Conservation (phyloP, 108 stramenopile species). For the Nannochloropsis gaditana region DNA sequence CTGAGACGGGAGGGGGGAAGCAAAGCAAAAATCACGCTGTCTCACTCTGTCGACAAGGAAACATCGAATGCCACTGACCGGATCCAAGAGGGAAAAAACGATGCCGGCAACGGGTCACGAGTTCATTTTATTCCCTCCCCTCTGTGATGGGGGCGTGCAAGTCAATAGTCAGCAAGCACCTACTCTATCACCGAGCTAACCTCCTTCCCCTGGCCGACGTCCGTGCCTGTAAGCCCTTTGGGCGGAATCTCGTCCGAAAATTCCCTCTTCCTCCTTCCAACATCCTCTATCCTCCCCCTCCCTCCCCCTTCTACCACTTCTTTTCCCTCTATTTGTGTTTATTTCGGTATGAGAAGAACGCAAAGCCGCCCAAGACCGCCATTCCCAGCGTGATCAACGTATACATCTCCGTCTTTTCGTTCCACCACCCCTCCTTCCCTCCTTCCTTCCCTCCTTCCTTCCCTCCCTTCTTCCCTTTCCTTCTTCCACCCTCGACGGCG, state of each 20-base stretch:
- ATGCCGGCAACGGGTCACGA: too few relatives aligned
- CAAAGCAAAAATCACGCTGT: too few relatives aligned
- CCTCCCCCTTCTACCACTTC: not conserved
- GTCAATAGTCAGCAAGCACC: too few relatives aligned
- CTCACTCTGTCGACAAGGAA: too few relatives aligned
- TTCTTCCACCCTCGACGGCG: not conserved
- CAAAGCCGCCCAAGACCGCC: not conserved
- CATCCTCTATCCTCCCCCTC: not conserved
- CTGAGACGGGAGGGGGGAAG: too few relatives aligned
- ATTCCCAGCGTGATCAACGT: not conserved
- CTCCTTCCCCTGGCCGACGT: too few relatives aligned
- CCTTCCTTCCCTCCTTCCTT: not conserved
- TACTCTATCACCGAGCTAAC: too few relatives aligned
- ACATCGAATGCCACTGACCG: too few relatives aligned
- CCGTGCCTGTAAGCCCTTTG: too few relatives aligned
- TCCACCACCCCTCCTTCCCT: conserved; percentile 4
- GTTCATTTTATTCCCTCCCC: too few relatives aligned
- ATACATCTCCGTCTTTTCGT: not conserved
- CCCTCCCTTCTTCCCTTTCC: not conserved
- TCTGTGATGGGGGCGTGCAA: too few relatives aligned
- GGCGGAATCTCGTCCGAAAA: not conserved
- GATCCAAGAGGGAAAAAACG: too few relatives aligned
- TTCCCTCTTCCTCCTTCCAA: not conserved
- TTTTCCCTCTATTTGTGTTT: not conserved
- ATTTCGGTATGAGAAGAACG: not conserved